Percentiles rank a stretch among this genome's conserved stretches.
Conservation (phyloP, 2,329 filamentous ascomycete species). For the Colletotrichum sp. region DNA sequence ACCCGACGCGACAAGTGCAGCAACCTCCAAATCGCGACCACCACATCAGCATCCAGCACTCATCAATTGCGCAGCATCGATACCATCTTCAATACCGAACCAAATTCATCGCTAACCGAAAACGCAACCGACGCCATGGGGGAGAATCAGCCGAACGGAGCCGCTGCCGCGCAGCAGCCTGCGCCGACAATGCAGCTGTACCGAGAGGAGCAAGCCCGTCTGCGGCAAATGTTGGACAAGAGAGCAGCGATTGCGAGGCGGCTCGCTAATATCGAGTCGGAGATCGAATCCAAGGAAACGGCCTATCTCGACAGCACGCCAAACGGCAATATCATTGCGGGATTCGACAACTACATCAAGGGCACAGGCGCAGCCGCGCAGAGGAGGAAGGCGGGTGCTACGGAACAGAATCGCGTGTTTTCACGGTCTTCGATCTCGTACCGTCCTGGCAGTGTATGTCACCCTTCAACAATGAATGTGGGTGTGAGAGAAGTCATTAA, state of each 20-base stretch:
- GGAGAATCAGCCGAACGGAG: slow-evolving; percentile 14
- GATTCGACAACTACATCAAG: slow-evolving; percentile 99
- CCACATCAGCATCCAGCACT: neutral
- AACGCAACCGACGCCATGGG: neutral
- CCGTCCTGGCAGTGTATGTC: slow-evolving; percentile 38
- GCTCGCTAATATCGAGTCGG: slow-evolving; percentile 66
- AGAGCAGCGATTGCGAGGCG: slow-evolving; percentile 34
- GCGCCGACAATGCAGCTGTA: slow-evolving; percentile 50
- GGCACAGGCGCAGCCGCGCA: slow-evolving; percentile 71
- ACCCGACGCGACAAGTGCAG: neutral
- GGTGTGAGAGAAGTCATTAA: neutral
- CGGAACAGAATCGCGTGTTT: slow-evolving; percentile 78
- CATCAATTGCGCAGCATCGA: neutral
- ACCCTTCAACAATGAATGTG: neutral
- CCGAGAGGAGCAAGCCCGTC: slow-evolving; percentile 52
- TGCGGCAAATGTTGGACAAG: slow-evolving; percentile 53
- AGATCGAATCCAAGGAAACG: slow-evolving; percentile 82
- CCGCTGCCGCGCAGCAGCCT: slow-evolving; percentile 22
- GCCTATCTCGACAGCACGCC: slow-evolving; percentile 90
- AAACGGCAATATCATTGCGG: slow-evolving; percentile 93
- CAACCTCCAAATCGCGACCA: neutral
- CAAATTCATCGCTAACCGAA: neutral
- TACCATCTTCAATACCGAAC: neutral
- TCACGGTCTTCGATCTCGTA: slow-evolving; percentile 69
- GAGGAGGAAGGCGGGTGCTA: slow-evolving; percentile 67